Conservation (phyloP, 2,329 filamentous ascomycete species). For the Monilinia fructigena region DNA sequence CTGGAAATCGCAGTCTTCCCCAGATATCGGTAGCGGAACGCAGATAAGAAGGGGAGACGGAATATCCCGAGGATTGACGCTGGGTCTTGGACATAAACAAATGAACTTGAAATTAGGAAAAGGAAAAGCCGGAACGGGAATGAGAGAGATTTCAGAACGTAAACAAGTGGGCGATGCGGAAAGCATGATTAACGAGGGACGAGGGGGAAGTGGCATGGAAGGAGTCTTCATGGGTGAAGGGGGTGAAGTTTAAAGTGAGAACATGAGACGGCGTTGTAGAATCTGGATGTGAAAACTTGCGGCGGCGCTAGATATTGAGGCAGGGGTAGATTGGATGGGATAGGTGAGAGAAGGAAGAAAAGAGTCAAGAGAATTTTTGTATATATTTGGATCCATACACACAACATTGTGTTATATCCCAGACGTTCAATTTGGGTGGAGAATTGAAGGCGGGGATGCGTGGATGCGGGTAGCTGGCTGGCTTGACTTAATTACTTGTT, state of each 20-base stretch:
- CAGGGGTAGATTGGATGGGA: not conserved
- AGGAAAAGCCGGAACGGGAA: conserved; percentile 33
- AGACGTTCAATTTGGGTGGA: not conserved
- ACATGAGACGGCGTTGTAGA: not conserved
- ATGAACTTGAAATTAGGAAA: conserved; percentile 68
- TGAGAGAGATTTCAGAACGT: conserved; percentile 74
- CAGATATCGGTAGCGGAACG: conserved; percentile 1
- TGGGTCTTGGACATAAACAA: conserved; percentile 51
- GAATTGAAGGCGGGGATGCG: not conserved
- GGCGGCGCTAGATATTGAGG: not conserved
- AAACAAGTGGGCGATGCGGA: conserved; percentile 89
- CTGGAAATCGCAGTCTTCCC: conserved; percentile 9
- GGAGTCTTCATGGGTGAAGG: conserved; percentile 40
- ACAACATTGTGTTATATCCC: not conserved
- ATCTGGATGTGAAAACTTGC: not conserved
- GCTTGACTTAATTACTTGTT: not conserved
- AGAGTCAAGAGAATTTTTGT: not conserved
- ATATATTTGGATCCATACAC: conserved; percentile 16
- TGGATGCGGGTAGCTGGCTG: not conserved
- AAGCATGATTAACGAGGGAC: conserved; percentile 62
- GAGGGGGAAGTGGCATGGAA: conserved; percentile 34
- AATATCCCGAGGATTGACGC: conserved; percentile 63
- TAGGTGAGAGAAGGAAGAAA: not conserved
- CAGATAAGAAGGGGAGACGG: conserved; percentile 46
- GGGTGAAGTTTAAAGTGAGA: conserved; percentile 37